These are phyloP conservation scores for Erodium maritimum DNA, from an alignment of 345 rosid species.

Conservation along the genomic window DNA sequence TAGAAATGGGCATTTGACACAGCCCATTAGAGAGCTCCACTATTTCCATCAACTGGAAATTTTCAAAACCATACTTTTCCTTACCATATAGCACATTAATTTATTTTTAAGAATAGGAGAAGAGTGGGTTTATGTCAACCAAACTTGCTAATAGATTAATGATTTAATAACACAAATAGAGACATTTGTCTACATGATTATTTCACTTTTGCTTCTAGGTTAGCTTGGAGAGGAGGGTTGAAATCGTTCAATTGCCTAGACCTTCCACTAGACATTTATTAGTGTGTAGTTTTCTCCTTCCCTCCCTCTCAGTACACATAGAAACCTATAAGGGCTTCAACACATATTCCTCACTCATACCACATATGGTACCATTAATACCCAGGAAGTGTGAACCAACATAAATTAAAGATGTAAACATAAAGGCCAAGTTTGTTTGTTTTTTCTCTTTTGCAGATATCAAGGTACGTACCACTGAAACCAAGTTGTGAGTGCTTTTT, in stretches of 20 bases:
- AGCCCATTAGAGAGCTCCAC: background rate
- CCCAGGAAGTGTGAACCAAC: no score
- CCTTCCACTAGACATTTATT: background rate
- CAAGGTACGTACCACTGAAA: slow-evolving; percentile 61
- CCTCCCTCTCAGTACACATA: background rate
- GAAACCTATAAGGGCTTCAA: background rate
- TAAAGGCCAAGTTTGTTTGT: background rate
- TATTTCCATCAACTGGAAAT: background rate
- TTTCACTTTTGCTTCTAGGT: background rate
- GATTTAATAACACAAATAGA: background rate
- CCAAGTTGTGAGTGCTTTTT: slow-evolving; percentile 47
- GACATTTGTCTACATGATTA: no score
- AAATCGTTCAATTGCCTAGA: background rate
- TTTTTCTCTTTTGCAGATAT: no score
- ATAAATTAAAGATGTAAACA: background rate
- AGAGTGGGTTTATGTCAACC: no score
- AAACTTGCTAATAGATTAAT: background rate
- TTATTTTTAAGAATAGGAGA: no score
- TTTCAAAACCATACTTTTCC: background rate
- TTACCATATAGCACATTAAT: background rate
- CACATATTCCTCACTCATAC: background rate
- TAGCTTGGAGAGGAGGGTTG: no score
- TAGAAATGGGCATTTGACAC: background rate
- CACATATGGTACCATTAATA: no score
- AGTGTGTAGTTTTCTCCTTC: background rate